Base-by-base conservation (phyloP, 192 early-diverging fungal genomes). In the Coemansia sp. region DNA sequence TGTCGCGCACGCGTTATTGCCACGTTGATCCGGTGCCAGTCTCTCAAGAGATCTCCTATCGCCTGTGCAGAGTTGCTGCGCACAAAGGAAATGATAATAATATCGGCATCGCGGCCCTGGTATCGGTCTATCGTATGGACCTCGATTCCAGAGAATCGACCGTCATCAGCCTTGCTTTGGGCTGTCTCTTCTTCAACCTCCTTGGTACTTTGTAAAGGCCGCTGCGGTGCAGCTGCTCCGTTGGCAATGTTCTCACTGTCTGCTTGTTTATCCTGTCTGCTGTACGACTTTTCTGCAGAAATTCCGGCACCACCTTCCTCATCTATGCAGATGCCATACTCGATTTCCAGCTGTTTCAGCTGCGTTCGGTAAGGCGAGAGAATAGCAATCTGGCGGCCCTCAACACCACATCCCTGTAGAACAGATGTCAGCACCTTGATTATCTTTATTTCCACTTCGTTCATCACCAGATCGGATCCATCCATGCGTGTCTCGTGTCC, bases 11-110 rank as follows among this genome's bases (percentile, higher is more conserved):
- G 83, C 10, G 95, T 98, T 41, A 99, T 87, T 0, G 95, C 95
- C 19, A 99, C 97, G 68, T 99, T 99, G 67, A 98, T 83, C 13
- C 97, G 86, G 22, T 90, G 84, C 94, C 95, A 97, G 72, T 98
- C 97, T 52, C 85, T 84, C 51, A 98, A 67, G 21, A 98, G 76
- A 40, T 95, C 91, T 22, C 97, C 95, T 15, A 92, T 91, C 13
- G 86, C 86, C 45, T 81, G 76, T 4, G 82, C 70, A 3, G 61
- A 21, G 73, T 99, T 99, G 60, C 90, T 91, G 51, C 95, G 84
- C 21, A 97, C 95, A 52, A 94, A 85, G 8, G 94, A 95, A 4
- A 99, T 85, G 16, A 99, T 72, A n/a, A 98, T 89, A 59, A 91
- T 90, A 5, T 92, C 89, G 71, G 95, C 94, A 72, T 99, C 97